A percentile compares a stretch with the other conserved stretches of the same genome.
phyloP scores from a whole-genome alignment of 345 rosid species.

The Citrus reticulata region DNA sequence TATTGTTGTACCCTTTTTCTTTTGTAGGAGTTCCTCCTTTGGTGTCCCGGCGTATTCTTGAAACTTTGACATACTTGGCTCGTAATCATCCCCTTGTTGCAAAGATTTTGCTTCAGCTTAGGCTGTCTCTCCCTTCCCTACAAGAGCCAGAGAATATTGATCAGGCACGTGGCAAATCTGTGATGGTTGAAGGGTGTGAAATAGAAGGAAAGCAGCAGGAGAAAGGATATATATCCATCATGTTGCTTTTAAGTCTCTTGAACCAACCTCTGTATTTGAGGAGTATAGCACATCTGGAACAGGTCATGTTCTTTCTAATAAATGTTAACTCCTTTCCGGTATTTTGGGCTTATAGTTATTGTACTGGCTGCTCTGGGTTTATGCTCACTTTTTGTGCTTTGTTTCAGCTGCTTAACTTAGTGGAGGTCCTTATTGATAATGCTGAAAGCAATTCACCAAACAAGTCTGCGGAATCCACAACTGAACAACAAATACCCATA shows the following conservation, averaged over 20 bases:
- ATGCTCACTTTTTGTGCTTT: conserved; percentile 9
- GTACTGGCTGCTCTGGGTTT: background rate
- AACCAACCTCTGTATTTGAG: conserved; percentile 89
- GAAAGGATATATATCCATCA: conserved; percentile 55
- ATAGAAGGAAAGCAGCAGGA: conserved; percentile 26
- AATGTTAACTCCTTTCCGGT: background rate
- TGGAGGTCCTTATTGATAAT: conserved; percentile 82
- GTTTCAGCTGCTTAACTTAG: conserved; percentile 75
- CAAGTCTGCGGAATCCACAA: conserved; percentile 39
- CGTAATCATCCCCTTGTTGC: conserved; percentile 83
- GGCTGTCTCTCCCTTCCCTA: conserved; percentile 45
- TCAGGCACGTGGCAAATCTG: conserved; percentile 67
- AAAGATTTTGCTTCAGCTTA: conserved; percentile 68
- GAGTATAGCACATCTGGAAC: conserved; percentile 96
- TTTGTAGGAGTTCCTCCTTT: conserved; percentile 82
- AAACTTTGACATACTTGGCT: conserved; percentile 79
- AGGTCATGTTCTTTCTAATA: conserved; percentile 39
- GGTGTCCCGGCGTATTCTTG: conserved; percentile 89
- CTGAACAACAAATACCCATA: conserved; percentile 32
- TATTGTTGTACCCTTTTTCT: background rate
- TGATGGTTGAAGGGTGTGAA: conserved; percentile 51
- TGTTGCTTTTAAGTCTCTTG: conserved; percentile 82
- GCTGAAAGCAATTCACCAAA: conserved; percentile 63
- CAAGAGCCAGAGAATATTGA: conserved; percentile 34
- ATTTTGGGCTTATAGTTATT: background rate